phyloP scores from a whole-genome alignment of 73 alveolate species.

The Tetrahymena thermophila region DNA sequence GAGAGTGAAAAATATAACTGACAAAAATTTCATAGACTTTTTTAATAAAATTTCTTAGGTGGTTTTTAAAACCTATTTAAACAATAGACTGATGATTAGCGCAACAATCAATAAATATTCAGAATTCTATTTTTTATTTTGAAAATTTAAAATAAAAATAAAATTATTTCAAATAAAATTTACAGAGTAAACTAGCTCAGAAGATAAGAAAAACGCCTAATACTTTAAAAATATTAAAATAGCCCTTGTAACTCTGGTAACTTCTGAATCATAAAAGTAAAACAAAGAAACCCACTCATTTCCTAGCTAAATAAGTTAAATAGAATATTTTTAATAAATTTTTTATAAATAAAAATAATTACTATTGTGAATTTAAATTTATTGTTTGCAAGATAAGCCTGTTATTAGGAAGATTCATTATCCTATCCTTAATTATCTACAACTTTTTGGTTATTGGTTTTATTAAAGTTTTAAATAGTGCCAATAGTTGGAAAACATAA shows the following conservation, averaged over 20 bases:
- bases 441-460: background rate
- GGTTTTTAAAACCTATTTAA: background rate
- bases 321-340: background rate
- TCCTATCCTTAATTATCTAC: background rate
- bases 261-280: background rate
- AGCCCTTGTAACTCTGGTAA: background rate
- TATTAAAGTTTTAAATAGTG: background rate
- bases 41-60: background rate
- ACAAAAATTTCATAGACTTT: background rate
- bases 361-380: background rate
- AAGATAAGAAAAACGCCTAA: background rate
- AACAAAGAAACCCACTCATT: background rate
- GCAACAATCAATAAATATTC: background rate
- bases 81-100: background rate
- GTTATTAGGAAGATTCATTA: too few species aligned
- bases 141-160: background rate
- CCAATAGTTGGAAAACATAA: background rate
- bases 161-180: background rate
- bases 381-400: background rate
- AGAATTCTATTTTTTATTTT: background rate
- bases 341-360: too few species aligned
- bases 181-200: background rate
- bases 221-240: background rate
- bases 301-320: background rate
- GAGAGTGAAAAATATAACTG: background rate